These are phyloP conservation scores for Aspergillus jensenii DNA, from an alignment of 2,329 filamentous ascomycete species.

Conservation along the genomic window DNA sequence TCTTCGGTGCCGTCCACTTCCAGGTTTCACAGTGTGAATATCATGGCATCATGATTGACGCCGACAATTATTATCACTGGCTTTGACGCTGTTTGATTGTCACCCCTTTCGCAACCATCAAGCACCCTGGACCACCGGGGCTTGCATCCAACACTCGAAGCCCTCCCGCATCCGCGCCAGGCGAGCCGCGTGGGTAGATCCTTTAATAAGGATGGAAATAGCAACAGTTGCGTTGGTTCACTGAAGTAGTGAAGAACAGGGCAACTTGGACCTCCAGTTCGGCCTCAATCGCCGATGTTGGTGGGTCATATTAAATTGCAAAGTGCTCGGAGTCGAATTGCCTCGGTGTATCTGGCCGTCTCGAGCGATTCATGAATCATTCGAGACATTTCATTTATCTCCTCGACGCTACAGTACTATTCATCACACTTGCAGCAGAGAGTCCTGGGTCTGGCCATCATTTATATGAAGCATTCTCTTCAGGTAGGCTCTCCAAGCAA, in stretches of 20 bases:
- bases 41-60: constrained; percentile 10
- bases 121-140: background rate
- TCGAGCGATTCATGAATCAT: background rate
- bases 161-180: background rate
- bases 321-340: background rate
- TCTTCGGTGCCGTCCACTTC: background rate
- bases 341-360: background rate
- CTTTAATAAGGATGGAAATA: background rate
- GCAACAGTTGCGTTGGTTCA: background rate
- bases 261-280: constrained; percentile 20
- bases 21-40: background rate
- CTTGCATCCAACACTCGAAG: background rate
- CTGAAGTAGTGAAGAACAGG: constrained; percentile 6
- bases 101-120: background rate
- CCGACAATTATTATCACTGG: background rate
- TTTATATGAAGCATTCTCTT: background rate
- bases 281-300: constrained; percentile 12
- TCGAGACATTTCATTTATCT: background rate
- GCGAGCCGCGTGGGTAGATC: constrained; percentile 4
- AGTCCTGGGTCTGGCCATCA: background rate
- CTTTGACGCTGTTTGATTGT: background rate
- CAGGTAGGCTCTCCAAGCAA: background rate
- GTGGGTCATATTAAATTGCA: constrained; percentile 16
- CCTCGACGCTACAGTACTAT: background rate
- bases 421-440: background rate